Base-by-base conservation (phyloP, 306 rosid genomes). In the Cucumis hystrix region DNA sequence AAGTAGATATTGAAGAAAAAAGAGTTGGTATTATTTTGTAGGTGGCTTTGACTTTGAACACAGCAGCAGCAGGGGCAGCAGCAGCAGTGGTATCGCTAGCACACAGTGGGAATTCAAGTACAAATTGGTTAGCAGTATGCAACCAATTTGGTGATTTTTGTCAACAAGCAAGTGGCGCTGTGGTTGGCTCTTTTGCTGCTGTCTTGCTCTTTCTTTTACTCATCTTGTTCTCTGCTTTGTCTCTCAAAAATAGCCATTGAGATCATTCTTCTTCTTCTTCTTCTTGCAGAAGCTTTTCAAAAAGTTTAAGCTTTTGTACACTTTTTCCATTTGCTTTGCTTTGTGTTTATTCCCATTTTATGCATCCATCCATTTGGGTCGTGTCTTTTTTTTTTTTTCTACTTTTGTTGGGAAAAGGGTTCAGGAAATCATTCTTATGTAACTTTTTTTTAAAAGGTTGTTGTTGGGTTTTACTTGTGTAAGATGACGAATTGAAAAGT, bases 71-170 rank as follows among this genome's bases (percentile, higher is more conserved):
- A 39, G 88, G 90, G 1, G 90, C 98, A n/a, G 97, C 96, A 0
- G 91, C 97, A 1, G 80, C 91, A 23, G 85, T 91, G 71, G 94
- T 90, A 6, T 90, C 86, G 82, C 70, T 94, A 66, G 98, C 97
- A 54, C 98, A 94, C 80, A 90, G 90, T 64, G 98, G 98, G 0
- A 85, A 91, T 45, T 75, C 91, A 1, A 88, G 82, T 82, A 81
- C 98, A 8, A 94, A 91, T n/a, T 94, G 98, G 98, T 62, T 94
- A 7, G 94, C 98, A 16, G 84, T 94, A 3, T 94, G 98, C 87
- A 88, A 90, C 66, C 97, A 91, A 74, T 94, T 87, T 76, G 90
- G 91, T n/a, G 89, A 85, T 60, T 94, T 94, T 65, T 91, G 98
- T 59, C 80, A 82, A 62, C 35, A 62, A 30, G 80, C 87, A 3